A percentile compares a stretch with the other conserved stretches of the same genome.
Evolutionary conservation across 169 alveolate species (phyloP).

Genomic region (Cryptosporidium sp.): DNA sequence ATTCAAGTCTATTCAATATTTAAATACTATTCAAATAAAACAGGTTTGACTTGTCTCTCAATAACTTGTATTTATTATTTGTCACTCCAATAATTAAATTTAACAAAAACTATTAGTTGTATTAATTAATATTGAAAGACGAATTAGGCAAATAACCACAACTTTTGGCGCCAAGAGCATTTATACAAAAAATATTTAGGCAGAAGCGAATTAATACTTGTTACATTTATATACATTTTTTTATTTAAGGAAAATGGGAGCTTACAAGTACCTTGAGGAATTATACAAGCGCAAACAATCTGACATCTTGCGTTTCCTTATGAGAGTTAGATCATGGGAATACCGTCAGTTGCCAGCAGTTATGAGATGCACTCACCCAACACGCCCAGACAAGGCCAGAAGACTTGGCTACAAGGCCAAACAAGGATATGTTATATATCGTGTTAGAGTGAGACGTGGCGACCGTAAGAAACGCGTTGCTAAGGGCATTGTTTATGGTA

Average conservation of each 20-base stretch:
- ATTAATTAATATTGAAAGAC: neutral
- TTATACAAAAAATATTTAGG: neutral
- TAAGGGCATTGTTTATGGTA: slow-evolving; percentile 99
- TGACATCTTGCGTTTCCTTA: slow-evolving; percentile 97
- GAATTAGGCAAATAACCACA: neutral
- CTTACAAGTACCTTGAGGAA: slow-evolving; percentile 97
- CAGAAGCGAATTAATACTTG: neutral
- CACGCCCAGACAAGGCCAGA: slow-evolving; percentile 98
- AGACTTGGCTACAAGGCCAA: slow-evolving; percentile 99
- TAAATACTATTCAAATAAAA: neutral
- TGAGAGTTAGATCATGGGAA: slow-evolving; percentile 99
- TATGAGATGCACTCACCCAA: slow-evolving; percentile 94
- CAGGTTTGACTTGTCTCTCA: neutral
- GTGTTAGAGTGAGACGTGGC: slow-evolving; percentile 99
- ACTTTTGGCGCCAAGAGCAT: neutral
- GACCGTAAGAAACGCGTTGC: slow-evolving; percentile 98
- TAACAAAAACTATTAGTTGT: neutral
- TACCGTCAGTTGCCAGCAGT: slow-evolving; percentile 98
- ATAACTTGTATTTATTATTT: neutral
- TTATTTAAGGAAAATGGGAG: slow-evolving; percentile 90
- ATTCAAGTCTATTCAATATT: no score
- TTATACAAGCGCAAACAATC: slow-evolving; percentile 99
- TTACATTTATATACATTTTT: neutral
- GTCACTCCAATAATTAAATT: neutral
- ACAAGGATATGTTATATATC: slow-evolving; percentile 98